Base-by-base conservation (phyloP, 306 rosid genomes). In the Astragalus glycyphyllos region DNA sequence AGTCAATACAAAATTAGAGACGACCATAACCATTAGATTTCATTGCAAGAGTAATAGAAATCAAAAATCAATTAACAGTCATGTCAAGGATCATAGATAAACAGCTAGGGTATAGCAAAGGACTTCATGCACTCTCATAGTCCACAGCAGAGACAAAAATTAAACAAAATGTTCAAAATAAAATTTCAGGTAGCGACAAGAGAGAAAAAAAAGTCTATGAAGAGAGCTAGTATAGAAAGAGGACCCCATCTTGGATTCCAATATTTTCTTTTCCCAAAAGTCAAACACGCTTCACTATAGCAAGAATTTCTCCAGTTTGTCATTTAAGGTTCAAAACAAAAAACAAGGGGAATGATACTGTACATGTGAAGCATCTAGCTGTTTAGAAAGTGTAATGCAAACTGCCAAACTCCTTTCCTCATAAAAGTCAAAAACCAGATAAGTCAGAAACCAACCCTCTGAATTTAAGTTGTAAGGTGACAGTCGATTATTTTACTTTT, bases 1-100 rank as follows among this genome's bases (percentile, higher is more conserved):
- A 74, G 15, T 78, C 68, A 76, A 38, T 58, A 37, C 34, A 64
- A 35, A 57, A 34, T 31, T 74, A 50, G 40, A 11, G 16, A 72
- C 32, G 42, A 50, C 37, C 34, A 54, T 17, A 11, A 49, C 34
- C 46, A 64, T 38, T 71, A 71, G 31, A 71, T 15, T 71, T 60
- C 73, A 53, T 35, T 59, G 41, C 16, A 4, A 55, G 13, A 45
- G 58, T 29, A 49, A 56, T 14, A 49, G 8, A 45, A 65, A 26
- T 40, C 54, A 58, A 20, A 14, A 50, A 62, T n/a, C n/a, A n/a
- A n/a, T n/a, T n/a, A n/a, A 9, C 45, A 57, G 37, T 44, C 71
- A 38, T 12, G 42, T 12, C 37, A 58, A 49, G 65, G 29, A 66
- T 49, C 54, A 72, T 32, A 72, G 61, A 57, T 72, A 56, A 56